Evolutionary conservation across 305 asterid species (phyloP).

Genomic region (Ajuga reptans): DNA sequence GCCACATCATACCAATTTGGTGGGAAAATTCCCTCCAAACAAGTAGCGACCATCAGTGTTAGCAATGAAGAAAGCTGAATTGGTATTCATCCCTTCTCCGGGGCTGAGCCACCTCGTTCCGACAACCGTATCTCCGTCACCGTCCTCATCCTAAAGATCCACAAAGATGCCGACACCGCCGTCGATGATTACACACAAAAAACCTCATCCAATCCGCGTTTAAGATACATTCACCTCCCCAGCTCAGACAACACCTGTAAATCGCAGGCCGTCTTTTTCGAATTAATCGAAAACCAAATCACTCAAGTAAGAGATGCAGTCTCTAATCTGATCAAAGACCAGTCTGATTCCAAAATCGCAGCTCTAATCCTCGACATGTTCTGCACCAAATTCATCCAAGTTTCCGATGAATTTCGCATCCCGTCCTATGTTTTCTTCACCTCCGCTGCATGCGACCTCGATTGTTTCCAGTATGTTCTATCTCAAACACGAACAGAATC

Average conservation of each 20-base stretch:
- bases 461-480: conserved; percentile 15
- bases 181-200: conserved; percentile 17
- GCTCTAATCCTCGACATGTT: conserved; percentile 53
- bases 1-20: too few relatives aligned
- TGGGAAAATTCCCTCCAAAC: too few relatives aligned
- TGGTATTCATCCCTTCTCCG: conserved; percentile 53
- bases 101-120: conserved; percentile 46
- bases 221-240: conserved; percentile 30
- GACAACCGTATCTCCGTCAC: conserved; percentile 32
- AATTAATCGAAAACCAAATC: conserved; percentile 20
- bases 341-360: not conserved
- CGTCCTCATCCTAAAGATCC: conserved; percentile 28
- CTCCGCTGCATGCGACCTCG: conserved; percentile 34
- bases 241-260: not conserved
- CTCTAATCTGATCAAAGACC: not conserved
- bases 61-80: conserved; percentile 30
- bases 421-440: conserved; percentile 46
- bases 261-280: not conserved
- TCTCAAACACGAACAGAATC: conserved; percentile 17
- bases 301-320: conserved; percentile 20
- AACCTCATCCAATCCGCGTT: conserved; percentile 12
- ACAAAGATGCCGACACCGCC: conserved; percentile 6
- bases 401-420: conserved; percentile 36
- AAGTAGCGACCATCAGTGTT: too few relatives aligned
- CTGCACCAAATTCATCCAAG: conserved; percentile 32